Base-by-base conservation (phyloP, 2,329 filamentous ascomycete genomes). In the Aspergillus pseudotamarii region DNA sequence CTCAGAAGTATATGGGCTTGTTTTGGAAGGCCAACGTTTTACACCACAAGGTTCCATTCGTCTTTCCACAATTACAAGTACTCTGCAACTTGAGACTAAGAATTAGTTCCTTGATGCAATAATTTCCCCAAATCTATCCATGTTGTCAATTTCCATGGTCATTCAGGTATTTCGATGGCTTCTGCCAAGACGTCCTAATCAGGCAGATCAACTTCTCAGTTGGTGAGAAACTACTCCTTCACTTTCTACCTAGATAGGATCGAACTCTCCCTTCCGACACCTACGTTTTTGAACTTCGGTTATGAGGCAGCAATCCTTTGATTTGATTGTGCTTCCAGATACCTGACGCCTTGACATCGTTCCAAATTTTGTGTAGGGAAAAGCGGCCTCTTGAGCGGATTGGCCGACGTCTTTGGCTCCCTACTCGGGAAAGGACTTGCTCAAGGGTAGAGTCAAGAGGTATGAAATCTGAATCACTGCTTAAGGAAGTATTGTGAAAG, bases 361-460 rank as follows among this genome's bases (percentile, higher is more conserved):
- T 61, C 59, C 65, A 66, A n/a, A 64, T 30, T 16, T 61, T 69
- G 30, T 51, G 60, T 28, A 63, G 30, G 16, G 64, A 60, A 51
- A 63, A 57, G 4, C 56, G 60, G 28, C 51, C 58, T 23, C 58
- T 57, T n/a, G 66, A 32, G 14, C 60, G 59, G 14, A 59, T 60
- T 28, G 64, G 58, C 16, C 64, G 57, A 30, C 60, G 63, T 36
- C 58, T 61, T 1, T 62, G 53, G 28, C 45, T 59, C 12, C 62
- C 59, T 38, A 71, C 53, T 6, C 59, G 57, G 11, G 68, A 64
- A 50, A 71, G 53, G 4, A 71, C 60, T 8, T 65, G 63, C 45
- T 68, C 64, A 28, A 71, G 50, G 14, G 65, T 68, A 26, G 69
- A 69, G 55, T 70, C 68, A 2, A 71, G 66, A 6, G 69, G 69